phyloP scores from a whole-genome alignment of 2,329 filamentous ascomycete species.

The Tympanopsis confertula region DNA sequence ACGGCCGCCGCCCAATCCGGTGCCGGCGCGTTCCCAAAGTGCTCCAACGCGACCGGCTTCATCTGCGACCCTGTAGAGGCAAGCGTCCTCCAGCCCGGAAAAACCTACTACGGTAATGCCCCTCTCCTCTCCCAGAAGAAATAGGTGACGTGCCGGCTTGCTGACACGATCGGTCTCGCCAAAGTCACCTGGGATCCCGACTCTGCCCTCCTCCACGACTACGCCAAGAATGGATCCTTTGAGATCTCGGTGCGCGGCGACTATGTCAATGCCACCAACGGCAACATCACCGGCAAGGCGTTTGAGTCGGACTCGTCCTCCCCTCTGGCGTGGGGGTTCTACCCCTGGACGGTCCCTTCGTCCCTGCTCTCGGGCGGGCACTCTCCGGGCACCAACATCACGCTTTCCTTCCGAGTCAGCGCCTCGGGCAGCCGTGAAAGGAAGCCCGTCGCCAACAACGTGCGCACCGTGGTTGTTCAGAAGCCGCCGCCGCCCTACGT shows the following conservation, averaged over 20 bases:
- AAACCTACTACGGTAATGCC: neutral
- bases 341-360: neutral
- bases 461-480: neutral
- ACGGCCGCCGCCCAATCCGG: neutral
- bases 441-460: neutral
- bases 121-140: neutral
- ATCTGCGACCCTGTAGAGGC: neutral
- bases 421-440: neutral
- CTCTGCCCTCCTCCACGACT: neutral
- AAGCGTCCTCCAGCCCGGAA: neutral
- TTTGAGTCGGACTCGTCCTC: neutral
- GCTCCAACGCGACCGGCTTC: neutral
- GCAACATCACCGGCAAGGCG: neutral
- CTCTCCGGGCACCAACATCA: neutral
- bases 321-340: neutral
- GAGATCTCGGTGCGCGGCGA: neutral
- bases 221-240: neutral
- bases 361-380: neutral
- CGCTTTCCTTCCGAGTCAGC: neutral
- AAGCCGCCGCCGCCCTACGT: neutral
- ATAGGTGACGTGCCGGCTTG: no score
- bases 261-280: neutral
- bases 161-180: neutral
- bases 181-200: neutral
- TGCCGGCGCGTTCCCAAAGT: neutral